Evolutionary conservation across 345 rosid species (phyloP).

Genomic region (Bruguiera sexangula): DNA sequence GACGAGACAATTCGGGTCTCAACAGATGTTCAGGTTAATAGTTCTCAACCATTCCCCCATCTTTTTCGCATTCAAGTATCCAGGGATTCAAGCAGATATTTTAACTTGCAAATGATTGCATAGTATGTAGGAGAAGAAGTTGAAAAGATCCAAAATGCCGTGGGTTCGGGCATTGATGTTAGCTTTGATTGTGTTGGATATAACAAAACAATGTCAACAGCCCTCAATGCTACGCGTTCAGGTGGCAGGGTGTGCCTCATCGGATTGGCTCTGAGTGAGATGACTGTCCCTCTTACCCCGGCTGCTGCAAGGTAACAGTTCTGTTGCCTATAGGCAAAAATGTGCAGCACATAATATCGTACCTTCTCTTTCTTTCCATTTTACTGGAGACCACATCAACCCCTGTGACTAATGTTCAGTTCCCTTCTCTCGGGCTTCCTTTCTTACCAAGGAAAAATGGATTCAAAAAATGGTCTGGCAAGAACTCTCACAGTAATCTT

Average conservation of each 20-base stretch:
- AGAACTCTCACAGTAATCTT: too few relatives aligned
- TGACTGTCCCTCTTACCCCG: constrained; percentile 82
- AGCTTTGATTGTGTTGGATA: constrained; percentile 90
- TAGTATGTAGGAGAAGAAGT: constrained; percentile 73
- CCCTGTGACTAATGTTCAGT: too few relatives aligned
- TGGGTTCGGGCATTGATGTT: constrained; percentile 62
- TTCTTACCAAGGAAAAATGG: neutral
- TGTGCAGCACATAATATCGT: too few relatives aligned
- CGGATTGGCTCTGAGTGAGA: constrained; percentile 67
- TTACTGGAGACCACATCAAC: too few relatives aligned
- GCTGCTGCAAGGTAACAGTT: constrained; percentile 78
- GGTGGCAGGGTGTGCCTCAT: constrained; percentile 96
- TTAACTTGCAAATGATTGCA: neutral
- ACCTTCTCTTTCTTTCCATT: too few relatives aligned
- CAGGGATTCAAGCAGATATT: neutral
- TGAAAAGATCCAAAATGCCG: constrained; percentile 47
- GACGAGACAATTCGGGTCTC: constrained; percentile 64
- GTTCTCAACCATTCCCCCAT: neutral
- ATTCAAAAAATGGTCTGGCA: neutral
- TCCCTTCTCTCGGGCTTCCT: neutral
- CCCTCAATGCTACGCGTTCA: constrained; percentile 62
- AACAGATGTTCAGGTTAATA: constrained; percentile 50
- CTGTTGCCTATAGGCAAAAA: neutral
- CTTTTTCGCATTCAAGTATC: neutral
- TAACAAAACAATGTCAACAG: constrained; percentile 82